Percentiles rank a stretch among this genome's conserved stretches.
Evolutionary conservation across 805 yeast genomes (phyloP).

Genomic region (Ogataea philodendri): DNA sequence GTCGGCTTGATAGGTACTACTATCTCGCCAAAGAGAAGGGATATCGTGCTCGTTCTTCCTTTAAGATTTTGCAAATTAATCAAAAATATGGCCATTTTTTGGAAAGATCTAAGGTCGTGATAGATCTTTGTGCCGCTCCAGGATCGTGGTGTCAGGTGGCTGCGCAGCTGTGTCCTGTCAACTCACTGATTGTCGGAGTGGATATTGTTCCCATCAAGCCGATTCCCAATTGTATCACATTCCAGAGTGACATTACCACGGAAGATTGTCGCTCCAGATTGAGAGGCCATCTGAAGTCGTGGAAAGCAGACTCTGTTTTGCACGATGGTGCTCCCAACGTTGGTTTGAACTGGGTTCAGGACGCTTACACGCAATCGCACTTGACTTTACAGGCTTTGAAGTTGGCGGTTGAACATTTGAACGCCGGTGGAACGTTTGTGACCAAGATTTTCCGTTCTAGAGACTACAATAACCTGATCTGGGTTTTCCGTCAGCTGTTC

Average conservation of each 20-base stretch:
- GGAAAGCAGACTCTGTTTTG: slow-evolving; percentile 97
- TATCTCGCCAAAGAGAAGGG: slow-evolving; percentile 97
- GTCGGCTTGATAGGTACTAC: slow-evolving; percentile 98
- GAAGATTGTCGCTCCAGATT: slow-evolving; percentile 95
- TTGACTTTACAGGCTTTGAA: slow-evolving; percentile 90
- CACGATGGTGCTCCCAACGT: slow-evolving; percentile 99
- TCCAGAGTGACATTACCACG: slow-evolving; percentile 96
- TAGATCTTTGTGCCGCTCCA: slow-evolving; percentile 98
- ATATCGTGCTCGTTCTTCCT: slow-evolving; percentile 97
- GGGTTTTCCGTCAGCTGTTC: slow-evolving; percentile 96
- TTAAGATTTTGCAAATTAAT: slow-evolving; percentile 90
- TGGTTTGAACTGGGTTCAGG: slow-evolving; percentile 99
- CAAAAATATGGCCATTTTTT: slow-evolving; percentile 95
- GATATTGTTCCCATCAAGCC: slow-evolving; percentile 97
- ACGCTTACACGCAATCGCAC: slow-evolving; percentile 97
- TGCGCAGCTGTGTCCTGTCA: slow-evolving; percentile 84
- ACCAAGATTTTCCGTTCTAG: slow-evolving; percentile 98
- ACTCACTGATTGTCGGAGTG: slow-evolving; percentile 95
- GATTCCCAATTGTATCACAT: slow-evolving; percentile 90
- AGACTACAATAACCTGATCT: slow-evolving; percentile 93
- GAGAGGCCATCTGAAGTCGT: slow-evolving; percentile 94
- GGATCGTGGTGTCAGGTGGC: slow-evolving; percentile 99
- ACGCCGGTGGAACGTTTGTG: slow-evolving; percentile 91
- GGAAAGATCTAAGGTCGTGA: slow-evolving; percentile 91
- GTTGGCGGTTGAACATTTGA: slow-evolving; percentile 89